Base-by-base conservation (phyloP, 495 filamentous ascomycete genomes). In the Podospora bellae-mahoneyi region DNA sequence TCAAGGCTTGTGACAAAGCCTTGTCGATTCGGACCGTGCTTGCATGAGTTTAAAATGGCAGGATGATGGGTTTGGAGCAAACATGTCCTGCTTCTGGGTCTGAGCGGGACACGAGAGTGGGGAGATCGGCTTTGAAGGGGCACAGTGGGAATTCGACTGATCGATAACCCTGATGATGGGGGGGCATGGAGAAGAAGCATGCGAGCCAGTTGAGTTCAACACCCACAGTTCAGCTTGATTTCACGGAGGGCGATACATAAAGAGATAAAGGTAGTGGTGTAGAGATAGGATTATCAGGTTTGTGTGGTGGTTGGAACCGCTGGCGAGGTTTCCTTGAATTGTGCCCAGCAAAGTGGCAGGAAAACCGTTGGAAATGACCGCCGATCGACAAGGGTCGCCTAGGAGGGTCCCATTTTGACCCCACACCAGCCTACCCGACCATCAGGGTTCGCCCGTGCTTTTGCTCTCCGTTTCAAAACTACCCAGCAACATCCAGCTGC, bases 31-130 rank as follows among this genome's bases (percentile, higher is more conserved):
- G 61, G 30, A 28, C 30, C 32, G 61, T 44, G 30, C 61, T 63
- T 63, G 61, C 61, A 63, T 63, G 32, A 63, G 34, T 63, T 63
- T 63, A 63, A 63, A 48, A 63, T 63, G 61, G 27, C 27, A 63
- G 61, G 61, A 48, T 63, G 61, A 63, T 63, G 19, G 61, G 30
- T 19, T 63, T 48, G 61, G 18, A 63, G 61, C 61, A 63, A 63
- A 63, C 61, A 63, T 48, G 39, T 48, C 39, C 39, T 48, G 39
- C 39, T 48, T 48, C 39, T 48, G 39, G 39, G 39, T 48, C 39
- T 48, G 15, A 48, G 39, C 39, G 39, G 39, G 39, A 48, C 39
- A 48, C 39, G 15, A 18, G 39, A 48, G 39, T 48, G 39, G 39
- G 39, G 30, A 32, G 30, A 32, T 7, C 30, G 7, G 30, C 30